These are phyloP conservation scores for Lichtheimia corymbifera DNA, from an alignment of 371 early-diverging fungal species.

Conservation along the genomic window DNA sequence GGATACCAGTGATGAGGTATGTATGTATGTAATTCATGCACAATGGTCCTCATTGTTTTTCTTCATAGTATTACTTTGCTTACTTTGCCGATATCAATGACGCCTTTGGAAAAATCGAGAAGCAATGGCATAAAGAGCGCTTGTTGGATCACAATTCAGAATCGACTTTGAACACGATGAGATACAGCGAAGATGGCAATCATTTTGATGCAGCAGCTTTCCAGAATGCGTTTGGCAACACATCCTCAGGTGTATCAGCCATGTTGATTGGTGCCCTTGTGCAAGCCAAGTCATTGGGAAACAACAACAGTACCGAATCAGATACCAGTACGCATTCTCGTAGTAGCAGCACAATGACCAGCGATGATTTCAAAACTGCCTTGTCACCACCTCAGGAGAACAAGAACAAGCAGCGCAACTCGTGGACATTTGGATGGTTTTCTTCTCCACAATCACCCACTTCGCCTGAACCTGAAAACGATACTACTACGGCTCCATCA, in stretches of 20 bases:
- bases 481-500: background rate
- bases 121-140: constrained; percentile 17
- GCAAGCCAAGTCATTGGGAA: constrained; percentile 1
- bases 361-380: too few species aligned
- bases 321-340: background rate
- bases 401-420: constrained; percentile 2
- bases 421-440: constrained; percentile 14
- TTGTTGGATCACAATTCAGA: background rate
- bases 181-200: constrained; percentile 3
- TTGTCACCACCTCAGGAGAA: background rate
- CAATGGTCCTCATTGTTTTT: background rate
- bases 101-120: constrained; percentile 26
- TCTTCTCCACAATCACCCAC: background rate
- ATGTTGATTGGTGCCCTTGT: constrained; percentile 13
- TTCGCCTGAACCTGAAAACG: constrained; percentile 6
- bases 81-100: constrained; percentile 55
- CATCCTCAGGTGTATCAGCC: constrained; percentile 17
- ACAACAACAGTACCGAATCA: constrained; percentile 3
- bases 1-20: constrained; percentile 56
- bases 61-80: constrained; percentile 63
- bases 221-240: constrained; percentile 14
- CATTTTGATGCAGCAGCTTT: constrained; percentile 1
- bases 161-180: background rate
- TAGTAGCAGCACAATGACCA: too few species aligned
- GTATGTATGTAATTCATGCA: background rate